phyloP scores from a whole-genome alignment of 257 asterid species.

The Orobanche coerulescens region DNA sequence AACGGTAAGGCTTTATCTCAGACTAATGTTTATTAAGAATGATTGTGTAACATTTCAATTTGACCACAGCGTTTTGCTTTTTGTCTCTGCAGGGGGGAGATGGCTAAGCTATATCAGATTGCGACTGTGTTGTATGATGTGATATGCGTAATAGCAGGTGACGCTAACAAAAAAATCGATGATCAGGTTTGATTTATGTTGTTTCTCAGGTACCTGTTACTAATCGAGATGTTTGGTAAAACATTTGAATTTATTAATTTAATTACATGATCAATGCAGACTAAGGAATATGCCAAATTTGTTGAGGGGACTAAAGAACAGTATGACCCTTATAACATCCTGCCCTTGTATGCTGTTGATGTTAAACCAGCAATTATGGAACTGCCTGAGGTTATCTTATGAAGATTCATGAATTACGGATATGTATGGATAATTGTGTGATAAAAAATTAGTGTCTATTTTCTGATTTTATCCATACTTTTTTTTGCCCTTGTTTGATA shows the following conservation, averaged over 20 bases:
- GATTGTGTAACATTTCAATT: background rate
- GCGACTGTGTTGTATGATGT: conserved; percentile 86
- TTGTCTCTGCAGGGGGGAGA: conserved; percentile 62
- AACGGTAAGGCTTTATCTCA: conserved; percentile 56
- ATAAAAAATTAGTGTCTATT: conserved; percentile 6
- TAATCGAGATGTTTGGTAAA: background rate
- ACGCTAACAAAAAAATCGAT: conserved; percentile 57
- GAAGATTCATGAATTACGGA: conserved; percentile 14
- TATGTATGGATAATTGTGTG: background rate
- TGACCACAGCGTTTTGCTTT: conserved; percentile 8
- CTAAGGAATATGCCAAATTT: conserved; percentile 59
- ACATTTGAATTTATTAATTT: background rate
- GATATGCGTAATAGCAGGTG: conserved; percentile 58
- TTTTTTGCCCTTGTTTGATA: conserved; percentile 9
- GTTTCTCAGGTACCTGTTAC: conserved; percentile 7
- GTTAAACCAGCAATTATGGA: conserved; percentile 93
- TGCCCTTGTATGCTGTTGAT: conserved; percentile 80
- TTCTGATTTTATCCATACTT: conserved; percentile 11
- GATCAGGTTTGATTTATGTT: conserved; percentile 47
- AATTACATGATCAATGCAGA: conserved; percentile 38
- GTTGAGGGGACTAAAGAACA: conserved; percentile 85
- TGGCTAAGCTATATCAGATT: conserved; percentile 84
- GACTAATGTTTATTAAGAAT: background rate
- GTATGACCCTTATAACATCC: conserved; percentile 81
- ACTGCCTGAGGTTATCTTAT: conserved; percentile 71